Evolutionary conservation across 306 rosid species (phyloP), one percentile per base, ranked within the genome.

Genomic region (Spatholobus suberectus): DNA sequence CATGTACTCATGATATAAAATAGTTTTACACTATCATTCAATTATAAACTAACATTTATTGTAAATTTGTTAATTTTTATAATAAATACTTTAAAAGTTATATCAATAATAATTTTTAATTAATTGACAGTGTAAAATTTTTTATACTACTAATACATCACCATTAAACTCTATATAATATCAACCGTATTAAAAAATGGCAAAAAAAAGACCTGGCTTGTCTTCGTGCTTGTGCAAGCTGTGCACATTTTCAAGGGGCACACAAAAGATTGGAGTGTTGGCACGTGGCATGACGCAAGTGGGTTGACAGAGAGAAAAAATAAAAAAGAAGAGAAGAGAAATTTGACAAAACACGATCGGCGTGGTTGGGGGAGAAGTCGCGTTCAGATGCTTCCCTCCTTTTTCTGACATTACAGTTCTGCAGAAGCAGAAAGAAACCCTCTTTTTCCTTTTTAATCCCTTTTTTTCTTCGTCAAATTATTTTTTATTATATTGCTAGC

Each of bases 391-490:
- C 89, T 86, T 80, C 69, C 83, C 62, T 68, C 82, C 74, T 58
- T 59, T 82, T 73, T 81, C 86, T 72, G 84, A 87, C 91, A 83
- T 84, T 78, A 70, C 86, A 83, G 21, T 80, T 79, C 91, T 83
- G 85, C 82, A 75, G 38, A 55, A 37, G 15, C 35, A n/a, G n/a
- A n/a, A 80, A 77, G 55, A 47, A 29, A 32, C 49, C 54, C 51
- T 32, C 18, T 27, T 73, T 76, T 32, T 23, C 26, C 18, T 15
- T 57, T 23, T n/a, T n/a, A n/a, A n/a, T n/a, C n/a, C 6, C 1
- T n/a, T 34, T 12, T 20, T n/a, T 61, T 61, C 58, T 18, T 29
- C 63, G 23, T 35, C 27, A 13, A 79, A 55, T 55, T 82, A 43
- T 41, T 55, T 13, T 63, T 49, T 17, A 17, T 15, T 34, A 15